A percentile compares a stretch with the other conserved stretches of the same genome.
Evolutionary conservation across 2,329 filamentous ascomycete genomes (phyloP).

Genomic region (Ascosphaera pollenicola): DNA sequence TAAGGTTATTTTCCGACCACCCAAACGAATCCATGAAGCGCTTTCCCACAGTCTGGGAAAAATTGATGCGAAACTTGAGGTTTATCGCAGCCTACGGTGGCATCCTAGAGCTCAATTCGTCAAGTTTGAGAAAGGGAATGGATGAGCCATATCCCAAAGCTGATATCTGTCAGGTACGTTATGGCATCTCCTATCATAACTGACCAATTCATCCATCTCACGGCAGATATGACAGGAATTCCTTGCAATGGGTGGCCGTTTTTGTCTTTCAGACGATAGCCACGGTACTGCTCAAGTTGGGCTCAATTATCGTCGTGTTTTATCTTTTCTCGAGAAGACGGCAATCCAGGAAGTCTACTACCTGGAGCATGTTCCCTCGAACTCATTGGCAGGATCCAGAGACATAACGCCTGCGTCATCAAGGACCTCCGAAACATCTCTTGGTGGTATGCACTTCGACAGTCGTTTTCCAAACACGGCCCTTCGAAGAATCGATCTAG

Average conservation of each 20-base stretch:
- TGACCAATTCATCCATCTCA: neutral
- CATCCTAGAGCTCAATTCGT: conserved; percentile 74
- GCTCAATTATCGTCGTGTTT: conserved; percentile 53
- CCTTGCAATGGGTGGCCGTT: conserved; percentile 48
- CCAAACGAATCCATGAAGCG: conserved; percentile 37
- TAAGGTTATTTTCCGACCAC: conserved; percentile 54
- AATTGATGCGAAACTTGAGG: conserved; percentile 50
- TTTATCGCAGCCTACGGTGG: conserved; percentile 53
- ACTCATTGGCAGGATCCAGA: conserved; percentile 3
- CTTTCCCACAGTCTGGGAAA: conserved; percentile 48
- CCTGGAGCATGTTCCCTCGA: conserved; percentile 11
- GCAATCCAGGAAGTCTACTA: conserved; percentile 19
- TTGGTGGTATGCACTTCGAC: too few relatives aligned
- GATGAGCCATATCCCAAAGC: conserved; percentile 70
- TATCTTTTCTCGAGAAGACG: conserved; percentile 42
- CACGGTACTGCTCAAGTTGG: conserved; percentile 73
- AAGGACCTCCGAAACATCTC: too few relatives aligned
- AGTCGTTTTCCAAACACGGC: too few relatives aligned
- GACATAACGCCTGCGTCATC: too few relatives aligned
- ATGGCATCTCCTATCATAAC: too few relatives aligned
- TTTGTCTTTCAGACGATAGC: conserved; percentile 88
- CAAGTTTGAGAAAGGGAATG: conserved; percentile 72
- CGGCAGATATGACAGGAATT: conserved; percentile 33
- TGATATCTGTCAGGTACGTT: conserved; percentile 49
- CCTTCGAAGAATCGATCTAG: too few relatives aligned